Conservation (phyloP, 1,284 basidiomycete genomes). For the Ustilago curta region DNA sequence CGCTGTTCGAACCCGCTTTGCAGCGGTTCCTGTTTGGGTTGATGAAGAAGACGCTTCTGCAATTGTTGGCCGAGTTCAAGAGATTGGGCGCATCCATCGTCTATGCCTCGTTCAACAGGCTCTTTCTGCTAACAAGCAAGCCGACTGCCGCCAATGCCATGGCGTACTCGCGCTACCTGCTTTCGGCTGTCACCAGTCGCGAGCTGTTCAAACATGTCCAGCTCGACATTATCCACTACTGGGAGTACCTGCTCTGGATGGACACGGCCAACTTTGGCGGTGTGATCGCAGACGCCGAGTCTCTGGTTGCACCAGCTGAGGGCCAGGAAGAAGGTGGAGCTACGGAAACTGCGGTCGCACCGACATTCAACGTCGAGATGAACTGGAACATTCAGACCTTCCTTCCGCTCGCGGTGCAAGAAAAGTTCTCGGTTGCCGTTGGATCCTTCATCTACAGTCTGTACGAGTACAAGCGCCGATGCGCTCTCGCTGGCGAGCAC, state of each 20-base stretch:
- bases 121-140: conserved; percentile 92
- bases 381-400: conserved; percentile 95
- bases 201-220: conserved; percentile 95
- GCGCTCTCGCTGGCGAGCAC: conserved; percentile 70
- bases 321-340: conserved; percentile 68
- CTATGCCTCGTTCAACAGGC: conserved; percentile 92
- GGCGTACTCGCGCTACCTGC: conserved; percentile 93
- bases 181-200: conserved; percentile 90
- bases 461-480: conserved; percentile 79
- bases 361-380: conserved; percentile 75
- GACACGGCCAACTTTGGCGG: conserved; percentile 94
- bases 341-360: conserved; percentile 71
- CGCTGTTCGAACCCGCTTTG: conserved; percentile 91
- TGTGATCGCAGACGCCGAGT: conserved; percentile 74
- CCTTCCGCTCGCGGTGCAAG: conserved; percentile 85
- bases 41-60: conserved; percentile 98
- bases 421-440: conserved; percentile 80
- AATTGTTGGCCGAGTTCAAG: conserved; percentile 95
- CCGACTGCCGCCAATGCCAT: conserved; percentile 90
- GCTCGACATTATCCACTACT: conserved; percentile 87
- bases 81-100: conserved; percentile 88
- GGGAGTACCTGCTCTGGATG: conserved; percentile 96
- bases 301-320: conserved; percentile 16
- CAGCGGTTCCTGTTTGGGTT: conserved; percentile 93
- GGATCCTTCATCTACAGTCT: conserved; percentile 89